Evolutionary conservation across 2,329 filamentous ascomycete genomes (phyloP).

Genomic region (Colletotrichum simmondsii): DNA sequence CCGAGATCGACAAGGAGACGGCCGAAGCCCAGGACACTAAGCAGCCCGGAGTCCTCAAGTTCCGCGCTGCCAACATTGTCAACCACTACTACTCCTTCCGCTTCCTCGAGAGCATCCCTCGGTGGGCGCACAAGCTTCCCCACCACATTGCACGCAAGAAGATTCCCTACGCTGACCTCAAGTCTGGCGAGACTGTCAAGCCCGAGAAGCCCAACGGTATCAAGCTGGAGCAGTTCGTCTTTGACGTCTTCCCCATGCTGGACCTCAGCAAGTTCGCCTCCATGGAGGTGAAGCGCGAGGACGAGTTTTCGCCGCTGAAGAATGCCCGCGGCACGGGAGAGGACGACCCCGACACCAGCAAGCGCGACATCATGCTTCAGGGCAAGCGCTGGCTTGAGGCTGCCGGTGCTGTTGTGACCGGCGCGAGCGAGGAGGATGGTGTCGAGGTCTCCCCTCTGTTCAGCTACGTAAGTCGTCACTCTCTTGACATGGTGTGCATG

Average conservation of each 20-base stretch:
- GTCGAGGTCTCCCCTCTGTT: constrained; percentile 93
- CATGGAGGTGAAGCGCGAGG: constrained; percentile 95
- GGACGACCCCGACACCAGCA: constrained; percentile 95
- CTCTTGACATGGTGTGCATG: neutral
- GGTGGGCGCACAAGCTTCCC: constrained; percentile 86
- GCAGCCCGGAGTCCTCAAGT: constrained; percentile 86
- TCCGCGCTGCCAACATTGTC: constrained; percentile 98
- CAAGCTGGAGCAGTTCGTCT: constrained; percentile 99
- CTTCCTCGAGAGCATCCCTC: constrained; percentile 90
- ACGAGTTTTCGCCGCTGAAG: constrained; percentile 98
- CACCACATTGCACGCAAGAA: constrained; percentile 99
- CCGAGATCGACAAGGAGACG: constrained; percentile 91
- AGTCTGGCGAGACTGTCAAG: constrained; percentile 84
- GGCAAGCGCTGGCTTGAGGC: constrained; percentile 86
- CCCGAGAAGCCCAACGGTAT: constrained; percentile 96
- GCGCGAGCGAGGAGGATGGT: constrained; percentile 71
- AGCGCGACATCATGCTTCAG: constrained; percentile 88
- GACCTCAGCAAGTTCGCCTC: constrained; percentile 90
- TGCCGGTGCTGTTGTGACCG: constrained; percentile 80
- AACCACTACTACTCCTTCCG: constrained; percentile 99
- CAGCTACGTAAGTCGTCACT: constrained; percentile 83
- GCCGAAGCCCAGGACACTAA: constrained; percentile 88
- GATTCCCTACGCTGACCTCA: constrained; percentile 86
- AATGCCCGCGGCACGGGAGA: constrained; percentile 86
- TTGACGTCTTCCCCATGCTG: constrained; percentile 95